Percentiles rank a stretch among this genome's conserved stretches.
Evolutionary conservation across 768 basidiomycete genomes (phyloP).

Genomic region (Sutorius australiensis): DNA sequence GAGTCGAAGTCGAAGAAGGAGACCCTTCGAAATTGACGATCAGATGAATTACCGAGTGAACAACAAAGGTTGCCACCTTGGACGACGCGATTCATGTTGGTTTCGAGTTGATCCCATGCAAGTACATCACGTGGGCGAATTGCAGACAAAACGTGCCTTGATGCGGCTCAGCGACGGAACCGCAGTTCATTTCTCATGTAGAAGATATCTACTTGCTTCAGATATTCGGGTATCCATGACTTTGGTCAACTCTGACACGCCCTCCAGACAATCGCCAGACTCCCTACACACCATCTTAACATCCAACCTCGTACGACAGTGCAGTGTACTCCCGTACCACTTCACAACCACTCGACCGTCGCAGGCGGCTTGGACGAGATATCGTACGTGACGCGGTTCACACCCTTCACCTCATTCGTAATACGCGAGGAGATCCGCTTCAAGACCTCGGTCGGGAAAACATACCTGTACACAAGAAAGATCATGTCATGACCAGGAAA

Average conservation of each 20-base stretch:
- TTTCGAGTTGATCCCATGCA: not conserved
- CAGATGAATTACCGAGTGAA: not conserved
- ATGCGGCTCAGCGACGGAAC: too few species aligned
- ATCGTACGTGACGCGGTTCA: constrained; percentile 94
- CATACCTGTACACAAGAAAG: constrained; percentile 57
- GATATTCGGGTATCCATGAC: too few species aligned
- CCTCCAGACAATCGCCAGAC: not conserved
- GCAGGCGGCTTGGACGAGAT: constrained; percentile 97
- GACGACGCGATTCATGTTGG: constrained; percentile 10
- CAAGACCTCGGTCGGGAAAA: constrained; percentile 90
- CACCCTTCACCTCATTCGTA: constrained; percentile 95
- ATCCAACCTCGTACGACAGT: not conserved
- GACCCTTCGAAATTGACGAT: constrained; percentile 3
- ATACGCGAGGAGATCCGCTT: constrained; percentile 93
- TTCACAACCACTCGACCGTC: constrained; percentile 46
- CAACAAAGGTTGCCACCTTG: constrained; percentile 5
- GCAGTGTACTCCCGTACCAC: too few species aligned
- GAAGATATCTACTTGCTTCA: too few species aligned
- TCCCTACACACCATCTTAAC: not conserved
- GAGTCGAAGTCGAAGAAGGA: not conserved
- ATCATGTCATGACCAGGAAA: not conserved
- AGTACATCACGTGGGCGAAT: constrained; percentile 11
- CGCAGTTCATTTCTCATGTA: too few species aligned
- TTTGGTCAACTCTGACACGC: not conserved
- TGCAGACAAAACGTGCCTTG: too few species aligned